Conservation (phyloP, 169 alveolate species). For the Neospora caninum region DNA sequence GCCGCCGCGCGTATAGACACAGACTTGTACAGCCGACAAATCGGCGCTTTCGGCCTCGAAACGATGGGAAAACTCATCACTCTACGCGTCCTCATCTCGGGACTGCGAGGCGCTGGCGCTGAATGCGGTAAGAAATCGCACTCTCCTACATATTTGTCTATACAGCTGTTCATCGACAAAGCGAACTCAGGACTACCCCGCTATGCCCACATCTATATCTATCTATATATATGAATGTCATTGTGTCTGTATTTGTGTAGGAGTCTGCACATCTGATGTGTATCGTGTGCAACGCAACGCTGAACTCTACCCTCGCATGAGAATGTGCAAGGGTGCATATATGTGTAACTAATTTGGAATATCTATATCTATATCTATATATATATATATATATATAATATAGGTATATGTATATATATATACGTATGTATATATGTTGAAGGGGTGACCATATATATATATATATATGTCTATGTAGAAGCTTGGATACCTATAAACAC, state of each 20-base stretch:
- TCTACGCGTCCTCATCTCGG: conserved; percentile 92
- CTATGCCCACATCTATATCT: neutral
- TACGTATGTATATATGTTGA: neutral
- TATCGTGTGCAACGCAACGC: no score
- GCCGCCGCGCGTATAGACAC: conserved; percentile 81
- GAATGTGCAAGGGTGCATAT: no score
- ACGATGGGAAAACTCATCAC: conserved; percentile 95
- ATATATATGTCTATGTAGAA: neutral
- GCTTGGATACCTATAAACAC: neutral
- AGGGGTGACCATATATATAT: no score
- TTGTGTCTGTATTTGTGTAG: no score
- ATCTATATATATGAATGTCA: neutral
- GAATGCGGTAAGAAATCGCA: conserved; percentile 70
- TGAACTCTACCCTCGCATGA: no score
- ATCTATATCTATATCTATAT: neutral
- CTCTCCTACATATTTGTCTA: neutral
- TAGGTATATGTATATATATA: neutral
- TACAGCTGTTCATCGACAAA: no score
- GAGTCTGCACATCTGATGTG: no score
- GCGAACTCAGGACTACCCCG: no score
- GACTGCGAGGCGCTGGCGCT: conserved; percentile 92
- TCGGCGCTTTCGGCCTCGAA: conserved; percentile 99
- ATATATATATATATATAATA: neutral
- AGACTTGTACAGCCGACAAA: conserved; percentile 96
- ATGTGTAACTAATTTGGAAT: no score